Conservation (phyloP, 495 filamentous ascomycete species). For the Glonium stellatum region DNA sequence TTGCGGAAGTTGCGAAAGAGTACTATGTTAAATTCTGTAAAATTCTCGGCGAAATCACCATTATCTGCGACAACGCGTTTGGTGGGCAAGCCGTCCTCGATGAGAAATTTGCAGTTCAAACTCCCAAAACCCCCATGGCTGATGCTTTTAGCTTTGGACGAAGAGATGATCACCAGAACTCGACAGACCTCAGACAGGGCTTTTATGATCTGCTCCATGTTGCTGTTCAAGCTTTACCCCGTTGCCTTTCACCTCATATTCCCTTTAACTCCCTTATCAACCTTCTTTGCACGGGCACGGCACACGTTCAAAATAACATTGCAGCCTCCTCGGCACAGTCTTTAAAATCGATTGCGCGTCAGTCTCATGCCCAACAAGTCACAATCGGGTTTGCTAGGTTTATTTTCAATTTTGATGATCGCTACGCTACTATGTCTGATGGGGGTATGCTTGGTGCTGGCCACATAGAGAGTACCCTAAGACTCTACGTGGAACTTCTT, state of each 20-base stretch:
- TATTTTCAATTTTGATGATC: slow-evolving; percentile 96
- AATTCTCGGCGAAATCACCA: slow-evolving; percentile 88
- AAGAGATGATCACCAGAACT: slow-evolving; percentile 67
- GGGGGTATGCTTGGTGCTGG: slow-evolving; percentile 92
- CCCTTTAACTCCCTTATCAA: slow-evolving; percentile 93
- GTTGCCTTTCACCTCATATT: slow-evolving; percentile 83
- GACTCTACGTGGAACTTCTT: slow-evolving; percentile 86
- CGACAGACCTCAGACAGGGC: slow-evolving; percentile 80
- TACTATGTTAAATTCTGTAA: slow-evolving; percentile 89
- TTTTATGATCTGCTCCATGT: slow-evolving; percentile 95
- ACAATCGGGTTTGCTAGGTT: slow-evolving; percentile 95
- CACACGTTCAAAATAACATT: slow-evolving; percentile 88
- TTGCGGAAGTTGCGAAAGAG: slow-evolving; percentile 69
- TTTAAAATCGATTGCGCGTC: slow-evolving; percentile 87
- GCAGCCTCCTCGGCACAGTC: slow-evolving; percentile 87
- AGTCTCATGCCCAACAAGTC: slow-evolving; percentile 89
- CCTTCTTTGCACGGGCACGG: slow-evolving; percentile 90
- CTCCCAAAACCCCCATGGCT: slow-evolving; percentile 86
- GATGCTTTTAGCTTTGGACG: slow-evolving; percentile 87
- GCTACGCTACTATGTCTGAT: slow-evolving; percentile 95
- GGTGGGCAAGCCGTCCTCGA: slow-evolving; percentile 92
- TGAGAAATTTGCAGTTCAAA: slow-evolving; percentile 80
- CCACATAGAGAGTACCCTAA: slow-evolving; percentile 90
- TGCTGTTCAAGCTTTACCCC: slow-evolving; percentile 88
- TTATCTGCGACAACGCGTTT: slow-evolving; percentile 93